Evolutionary conservation across 352 stramenopile species (phyloP).

Genomic region (Phytophthora citricola): DNA sequence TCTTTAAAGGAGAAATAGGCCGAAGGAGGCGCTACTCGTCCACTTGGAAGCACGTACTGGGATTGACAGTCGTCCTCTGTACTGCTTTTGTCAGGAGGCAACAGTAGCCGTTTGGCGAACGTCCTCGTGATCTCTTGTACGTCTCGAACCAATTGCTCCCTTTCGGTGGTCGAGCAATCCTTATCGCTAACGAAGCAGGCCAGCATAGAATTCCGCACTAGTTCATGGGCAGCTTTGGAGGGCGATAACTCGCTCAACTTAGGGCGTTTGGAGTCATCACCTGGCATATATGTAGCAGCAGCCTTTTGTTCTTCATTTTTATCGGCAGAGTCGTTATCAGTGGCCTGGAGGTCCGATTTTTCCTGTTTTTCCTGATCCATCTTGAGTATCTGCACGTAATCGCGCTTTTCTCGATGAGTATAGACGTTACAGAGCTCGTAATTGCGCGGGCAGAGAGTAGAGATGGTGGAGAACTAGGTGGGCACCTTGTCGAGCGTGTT

Average conservation of each 20-base stretch:
- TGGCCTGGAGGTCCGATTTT: conserved; percentile 7
- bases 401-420: conserved; percentile 23
- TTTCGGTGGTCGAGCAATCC: conserved; percentile 17
- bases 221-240: conserved; percentile 34
- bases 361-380: conserved; percentile 11
- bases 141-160: conserved; percentile 37
- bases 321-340: background rate
- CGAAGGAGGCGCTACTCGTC: conserved; percentile 47
- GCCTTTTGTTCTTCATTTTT: background rate
- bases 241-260: conserved; percentile 22
- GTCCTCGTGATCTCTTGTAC: conserved; percentile 40
- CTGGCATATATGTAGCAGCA: background rate
- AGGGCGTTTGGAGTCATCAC: background rate
- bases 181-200: conserved; percentile 42
- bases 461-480: background rate
- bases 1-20: conserved; percentile 75
- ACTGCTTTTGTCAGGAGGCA: conserved; percentile 20
- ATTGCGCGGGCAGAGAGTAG: conserved; percentile 3
- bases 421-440: conserved; percentile 11
- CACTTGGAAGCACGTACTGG: conserved; percentile 45
- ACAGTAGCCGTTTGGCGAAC: conserved; percentile 48
- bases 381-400: background rate
- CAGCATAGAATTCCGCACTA: conserved; percentile 51
- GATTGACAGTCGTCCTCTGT: conserved; percentile 27
- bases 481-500: background rate